Evolutionary conservation across 345 rosid species (phyloP), one percentile per base, ranked within the genome.

Genomic region (Camelina sativa): DNA sequence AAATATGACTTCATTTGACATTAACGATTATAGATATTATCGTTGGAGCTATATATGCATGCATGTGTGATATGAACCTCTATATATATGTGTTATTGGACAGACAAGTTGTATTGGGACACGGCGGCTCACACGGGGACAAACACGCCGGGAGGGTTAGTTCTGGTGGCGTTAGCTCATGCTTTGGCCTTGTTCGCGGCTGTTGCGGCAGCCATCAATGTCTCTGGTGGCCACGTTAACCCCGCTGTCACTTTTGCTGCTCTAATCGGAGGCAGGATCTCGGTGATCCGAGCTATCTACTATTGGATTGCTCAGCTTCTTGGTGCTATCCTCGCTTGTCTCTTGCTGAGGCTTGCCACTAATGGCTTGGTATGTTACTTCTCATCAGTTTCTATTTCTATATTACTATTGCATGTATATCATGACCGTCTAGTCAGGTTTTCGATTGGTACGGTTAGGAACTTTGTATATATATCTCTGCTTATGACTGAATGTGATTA

Each of bases 251-350:
- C 97, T 65, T 86, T 88, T 7, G 90, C 80, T 15, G 82, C 91
- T 35, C 83, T 89, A 9, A 62, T 89, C 8, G 92, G 96, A 12
- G 93, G 96, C 34, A 83, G 91, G 77, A 63, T 91, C 63, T 79
- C 92, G 0, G 72, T 88, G 9, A 35, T 91, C 37, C 85, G 89
- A 6, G 90, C 90, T 57, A 19, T 84, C 44, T 85, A 54, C 73
- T 91, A 88, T 77, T 89, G 93, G 93, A 40, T 86, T 57, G 96
- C 92, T 83, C 96, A 89, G 85, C 84, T 92, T 51, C 69, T 89
- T 58, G 92, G 89, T 28, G 84, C 96, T 43, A 48, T 86, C 28
- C 54, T 86, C 3, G 92, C 96, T 59, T 77, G 86, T 40, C 86
- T 92, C 75, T 51, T 88, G 73, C 57, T 91, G 64, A 82, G 84